Base-by-base conservation (phyloP, 305 asterid species). In the Fraxinus albicans region DNA sequence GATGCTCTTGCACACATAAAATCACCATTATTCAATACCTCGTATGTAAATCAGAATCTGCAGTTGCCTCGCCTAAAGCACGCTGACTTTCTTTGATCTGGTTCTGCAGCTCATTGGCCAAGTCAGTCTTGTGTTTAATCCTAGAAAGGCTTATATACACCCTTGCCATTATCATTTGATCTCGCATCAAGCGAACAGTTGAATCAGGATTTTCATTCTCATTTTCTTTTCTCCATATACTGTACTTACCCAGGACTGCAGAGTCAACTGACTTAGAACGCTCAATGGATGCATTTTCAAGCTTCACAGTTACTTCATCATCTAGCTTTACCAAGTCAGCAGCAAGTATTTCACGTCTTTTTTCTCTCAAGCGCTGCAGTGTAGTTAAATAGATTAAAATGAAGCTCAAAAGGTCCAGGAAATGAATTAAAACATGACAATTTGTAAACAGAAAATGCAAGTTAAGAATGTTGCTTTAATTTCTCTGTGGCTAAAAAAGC, bases 121-220 rank as follows among this genome's bases (percentile, higher is more conserved):
- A 87, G 23, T 91, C 93, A 83, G 83, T 85, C 85, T 91, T 95
- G 84, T 90, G 91, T 88, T 92, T 97, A 92, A 91, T 90, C 86
- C 88, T 91, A 81, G 98, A 99, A 79, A 97, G 93, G 90, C 98
- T 95, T 82, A 86, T 75, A 84, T 97, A 97, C 69, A 95, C 99
- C 93, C 96, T 95, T 42, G 99, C 98, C 98, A 97, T 93, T 79
- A 97, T 97, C 94, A 94, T 89, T 92, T 97, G 99, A 89, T 97
- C 99, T 35, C 98, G 96, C 86, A 97, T 92, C 91, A 97, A 87
- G 53, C 98, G 97, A 47, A 97, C 95, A 78, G 90, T 95, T 80
- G 98, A 91, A 89, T 97, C 99, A 77, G 97, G 15, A 83, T 97
- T 97, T 82, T 97, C 99, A 80, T 90, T 94, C 10, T 97, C 99